These are phyloP conservation scores for Sporothrix luriei DNA, from an alignment of 2,329 filamentous ascomycete species.

Conservation along the genomic window DNA sequence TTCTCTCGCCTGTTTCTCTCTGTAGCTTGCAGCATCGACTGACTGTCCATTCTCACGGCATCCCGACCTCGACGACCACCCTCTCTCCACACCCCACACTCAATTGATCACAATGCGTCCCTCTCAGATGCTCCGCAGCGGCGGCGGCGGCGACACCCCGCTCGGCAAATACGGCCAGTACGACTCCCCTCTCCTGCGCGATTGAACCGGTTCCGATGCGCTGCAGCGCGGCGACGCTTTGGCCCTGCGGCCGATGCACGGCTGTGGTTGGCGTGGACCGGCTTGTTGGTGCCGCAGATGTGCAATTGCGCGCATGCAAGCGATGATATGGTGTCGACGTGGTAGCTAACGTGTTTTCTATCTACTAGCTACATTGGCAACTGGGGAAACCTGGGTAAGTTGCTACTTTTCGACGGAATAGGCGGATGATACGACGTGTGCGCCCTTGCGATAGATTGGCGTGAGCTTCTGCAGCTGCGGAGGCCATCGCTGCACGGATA, in stretches of 20 bases:
- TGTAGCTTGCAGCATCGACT: slow-evolving; percentile 25
- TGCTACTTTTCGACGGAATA: slow-evolving; percentile 25
- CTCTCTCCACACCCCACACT: slow-evolving; percentile 11
- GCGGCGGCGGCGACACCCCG: slow-evolving; percentile 48
- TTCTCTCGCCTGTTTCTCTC: slow-evolving; percentile 35
- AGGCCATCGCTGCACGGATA: neutral
- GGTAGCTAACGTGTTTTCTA: slow-evolving; percentile 21
- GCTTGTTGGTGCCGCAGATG: no score
- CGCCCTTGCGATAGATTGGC: neutral
- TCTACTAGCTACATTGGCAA: slow-evolving; percentile 69
- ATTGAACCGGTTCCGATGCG: slow-evolving; percentile 22
- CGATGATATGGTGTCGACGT: neutral
- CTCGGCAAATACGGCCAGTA: slow-evolving; percentile 52
- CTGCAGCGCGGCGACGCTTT: slow-evolving; percentile 28
- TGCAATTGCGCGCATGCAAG: neutral
- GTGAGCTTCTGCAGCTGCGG: neutral
- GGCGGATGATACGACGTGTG: neutral
- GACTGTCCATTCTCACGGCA: slow-evolving; percentile 20
- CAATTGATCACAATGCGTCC: slow-evolving; percentile 49
- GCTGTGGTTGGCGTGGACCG: neutral
- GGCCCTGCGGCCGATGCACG: neutral
- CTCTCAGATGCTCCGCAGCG: slow-evolving; percentile 49
- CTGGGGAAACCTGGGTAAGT: slow-evolving; percentile 77
- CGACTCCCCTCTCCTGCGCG: slow-evolving; percentile 39
- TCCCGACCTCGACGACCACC: neutral